A percentile compares a stretch with the other conserved stretches of the same genome.
These are phyloP conservation scores for Clitopilus hobsonii DNA, from an alignment of 768 basidiomycete species.

Conservation along the genomic window DNA sequence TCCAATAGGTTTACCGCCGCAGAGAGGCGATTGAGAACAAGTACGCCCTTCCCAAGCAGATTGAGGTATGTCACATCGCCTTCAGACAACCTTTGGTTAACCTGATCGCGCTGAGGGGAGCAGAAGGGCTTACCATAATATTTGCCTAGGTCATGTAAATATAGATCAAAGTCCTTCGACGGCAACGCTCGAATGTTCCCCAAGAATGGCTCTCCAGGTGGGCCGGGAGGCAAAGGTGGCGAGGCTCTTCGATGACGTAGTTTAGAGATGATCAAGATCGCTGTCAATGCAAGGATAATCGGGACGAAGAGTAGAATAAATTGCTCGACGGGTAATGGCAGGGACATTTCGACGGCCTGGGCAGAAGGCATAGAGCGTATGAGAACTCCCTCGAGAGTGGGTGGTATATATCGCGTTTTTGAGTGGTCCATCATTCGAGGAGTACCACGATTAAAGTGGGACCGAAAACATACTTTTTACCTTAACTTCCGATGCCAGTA, in stretches of 20 bases:
- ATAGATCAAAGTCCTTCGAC: neutral
- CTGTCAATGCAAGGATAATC: too few species aligned
- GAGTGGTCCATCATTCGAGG: too few species aligned
- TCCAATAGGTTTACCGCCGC: slow-evolving; percentile 12
- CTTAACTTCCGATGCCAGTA: too few species aligned
- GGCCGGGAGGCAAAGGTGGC: slow-evolving; percentile 6
- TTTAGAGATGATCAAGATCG: neutral
- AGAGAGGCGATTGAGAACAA: slow-evolving; percentile 11
- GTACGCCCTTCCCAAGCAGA: slow-evolving; percentile 6
- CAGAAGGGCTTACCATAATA: slow-evolving; percentile 5
- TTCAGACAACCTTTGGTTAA: neutral
- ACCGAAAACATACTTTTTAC: too few species aligned
- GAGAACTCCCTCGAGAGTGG: too few species aligned
- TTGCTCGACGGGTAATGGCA: too few species aligned
- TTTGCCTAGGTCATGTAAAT: slow-evolving; percentile 7
- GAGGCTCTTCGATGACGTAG: neutral
- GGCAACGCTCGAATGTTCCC: slow-evolving; percentile 5
- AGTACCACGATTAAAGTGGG: too few species aligned
- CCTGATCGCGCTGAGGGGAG: neutral
- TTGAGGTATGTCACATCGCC: slow-evolving; percentile 12
- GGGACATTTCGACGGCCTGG: too few species aligned
- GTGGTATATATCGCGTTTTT: too few species aligned
- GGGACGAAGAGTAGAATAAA: too few species aligned
- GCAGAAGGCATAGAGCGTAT: too few species aligned
- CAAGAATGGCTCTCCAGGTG: slow-evolving; percentile 6